phyloP scores from a whole-genome alignment of 2,329 filamentous ascomycete species.

The Monilinia laxa region DNA sequence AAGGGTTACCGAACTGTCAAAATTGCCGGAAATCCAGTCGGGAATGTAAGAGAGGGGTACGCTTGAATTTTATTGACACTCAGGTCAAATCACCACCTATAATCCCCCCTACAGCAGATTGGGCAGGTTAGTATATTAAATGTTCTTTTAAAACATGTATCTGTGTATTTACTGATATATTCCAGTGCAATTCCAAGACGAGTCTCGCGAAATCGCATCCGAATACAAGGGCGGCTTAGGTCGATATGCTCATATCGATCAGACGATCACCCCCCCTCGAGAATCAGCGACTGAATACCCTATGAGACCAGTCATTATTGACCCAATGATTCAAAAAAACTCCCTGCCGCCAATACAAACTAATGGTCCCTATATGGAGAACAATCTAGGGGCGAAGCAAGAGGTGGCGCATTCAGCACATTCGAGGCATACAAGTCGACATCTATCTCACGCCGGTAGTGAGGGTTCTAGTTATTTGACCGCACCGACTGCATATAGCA shows the following conservation, averaged over 20 bases:
- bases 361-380: slow-evolving; percentile 33
- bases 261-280: slow-evolving; percentile 39
- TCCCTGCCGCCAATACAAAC: slow-evolving; percentile 39
- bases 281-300: slow-evolving; percentile 35
- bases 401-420: slow-evolving; percentile 30
- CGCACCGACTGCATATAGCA: slow-evolving; percentile 42
- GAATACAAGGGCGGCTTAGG: slow-evolving; percentile 80
- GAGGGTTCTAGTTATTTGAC: slow-evolving; percentile 41
- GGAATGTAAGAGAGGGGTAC: slow-evolving; percentile 79
- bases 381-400: slow-evolving; percentile 32
- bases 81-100: slow-evolving; percentile 66
- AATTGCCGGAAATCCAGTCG: slow-evolving; percentile 89
- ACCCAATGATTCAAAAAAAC: slow-evolving; percentile 31
- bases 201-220: slow-evolving; percentile 85
- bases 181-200: slow-evolving; percentile 76
- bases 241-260: slow-evolving; percentile 63
- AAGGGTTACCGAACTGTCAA: slow-evolving; percentile 48
- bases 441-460: slow-evolving; percentile 40
- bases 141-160: not conserved
- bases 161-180: not conserved
- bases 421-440: slow-evolving; percentile 35
- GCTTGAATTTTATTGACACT: slow-evolving; percentile 89
- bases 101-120: slow-evolving; percentile 61
- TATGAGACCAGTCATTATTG: slow-evolving; percentile 27
- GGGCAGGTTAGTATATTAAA: slow-evolving; percentile 51